Base-by-base conservation (phyloP, 2,329 filamentous ascomycete species). In the Exutisphaerella laricina region DNA sequence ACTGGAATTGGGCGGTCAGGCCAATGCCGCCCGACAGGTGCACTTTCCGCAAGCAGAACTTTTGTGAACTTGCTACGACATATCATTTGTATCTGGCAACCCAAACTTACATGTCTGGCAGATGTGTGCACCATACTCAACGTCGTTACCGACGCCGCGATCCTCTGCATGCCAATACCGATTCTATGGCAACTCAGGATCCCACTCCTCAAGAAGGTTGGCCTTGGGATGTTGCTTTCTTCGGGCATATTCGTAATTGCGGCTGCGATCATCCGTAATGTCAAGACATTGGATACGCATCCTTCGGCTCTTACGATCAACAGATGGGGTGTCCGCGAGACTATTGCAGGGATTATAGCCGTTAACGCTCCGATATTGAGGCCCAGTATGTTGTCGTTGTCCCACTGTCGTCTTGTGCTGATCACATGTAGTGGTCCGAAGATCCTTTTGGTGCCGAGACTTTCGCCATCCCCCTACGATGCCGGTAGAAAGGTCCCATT, bases 321-420 rank as follows among this genome's bases (percentile, higher is more conserved):
- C 34, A 47, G 56, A n/a, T 66, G 65, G 65, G 64, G 63, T 12
- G 55, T 64, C 1, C 54, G 65, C 33, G 65, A 67, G 41, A 65
- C 61, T 1, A 51, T 62, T 21, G 58, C 64, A n/a, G 62, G 59
- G 12, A 59, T 65, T 14, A 44, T 65, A n/a, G 58, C 63, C 3
- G 61, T 66, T 34, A 65, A 65, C 39, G 49, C 59, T 0, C 64
- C 62, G 6, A 60, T 65, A 14, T 47, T 66, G 3, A 50, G 56
- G 5, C 63, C 62, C 1, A 38, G 40, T 43, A 30, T 21, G 40
- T 14, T 3, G 10, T 17, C 3, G 13, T 17, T 17, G 14, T 12
- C 3, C 13, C 7, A 4, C n/a, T 34, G 13, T 13, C 12, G 31
- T 18, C 3, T 20, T 17, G 17, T 16, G 31, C 31, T 34, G 13